These are phyloP conservation scores for Hypoxylon lenormandii DNA, from an alignment of 495 filamentous ascomycete genomes.

Conservation along the genomic window DNA sequence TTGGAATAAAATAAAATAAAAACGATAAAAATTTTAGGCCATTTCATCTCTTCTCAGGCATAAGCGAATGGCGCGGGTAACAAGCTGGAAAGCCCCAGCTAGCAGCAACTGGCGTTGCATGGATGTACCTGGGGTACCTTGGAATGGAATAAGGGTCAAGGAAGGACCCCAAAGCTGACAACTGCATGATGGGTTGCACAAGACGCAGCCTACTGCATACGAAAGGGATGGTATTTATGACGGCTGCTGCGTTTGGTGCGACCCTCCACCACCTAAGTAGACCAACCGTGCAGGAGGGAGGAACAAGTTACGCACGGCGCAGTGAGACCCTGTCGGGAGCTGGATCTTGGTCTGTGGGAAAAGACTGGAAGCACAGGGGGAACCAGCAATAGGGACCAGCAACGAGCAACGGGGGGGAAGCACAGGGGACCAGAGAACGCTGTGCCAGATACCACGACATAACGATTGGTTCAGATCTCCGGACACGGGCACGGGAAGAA, in stretches of 20 bases:
- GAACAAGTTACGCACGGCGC: constrained; percentile 29
- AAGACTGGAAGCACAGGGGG: constrained; percentile 24
- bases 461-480: constrained; percentile 48
- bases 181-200: constrained; percentile 48
- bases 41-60: constrained; percentile 22
- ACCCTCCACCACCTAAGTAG: constrained; percentile 43
- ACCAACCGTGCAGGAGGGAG: constrained; percentile 22
- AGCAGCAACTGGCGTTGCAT: constrained; percentile 31
- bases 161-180: constrained; percentile 47
- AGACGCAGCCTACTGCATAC: constrained; percentile 48
- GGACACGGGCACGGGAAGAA: constrained; percentile 43
- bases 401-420: too few species aligned
- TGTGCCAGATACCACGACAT: constrained; percentile 49
- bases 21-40: constrained; percentile 22
- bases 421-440: constrained; percentile 26
- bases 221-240: constrained; percentile 48
- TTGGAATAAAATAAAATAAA: too few species aligned
- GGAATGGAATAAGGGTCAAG: constrained; percentile 41
- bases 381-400: too few species aligned
- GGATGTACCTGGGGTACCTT: constrained; percentile 45
- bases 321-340: constrained; percentile 48
- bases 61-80: constrained; percentile 40
- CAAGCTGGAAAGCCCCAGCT: constrained; percentile 28
- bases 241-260: constrained; percentile 48
- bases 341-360: constrained; percentile 48